Base-by-base conservation (phyloP, 495 filamentous ascomycete species). In the Hypoxylon cercidicola region DNA sequence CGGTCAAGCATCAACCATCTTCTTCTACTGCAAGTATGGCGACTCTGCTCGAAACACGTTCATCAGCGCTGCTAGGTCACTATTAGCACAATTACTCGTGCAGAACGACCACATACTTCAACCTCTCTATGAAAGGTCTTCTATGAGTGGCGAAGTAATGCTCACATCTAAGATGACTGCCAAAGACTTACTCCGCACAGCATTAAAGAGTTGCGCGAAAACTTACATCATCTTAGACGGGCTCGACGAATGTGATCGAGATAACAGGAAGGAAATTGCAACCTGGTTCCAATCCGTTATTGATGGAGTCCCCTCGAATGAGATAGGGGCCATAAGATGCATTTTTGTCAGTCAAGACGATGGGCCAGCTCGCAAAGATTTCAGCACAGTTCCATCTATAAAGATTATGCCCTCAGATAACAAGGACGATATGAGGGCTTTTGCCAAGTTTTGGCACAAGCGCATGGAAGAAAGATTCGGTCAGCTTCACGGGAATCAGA, bases 221-320 rank as follows among this genome's bases (percentile, higher is more conserved):
- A 23, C 68, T 1, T 71, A 70, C 41, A 61, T 79, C 10, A 53
- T 75, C 5, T 60, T 79, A 46, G 77, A 79, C 32, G 77, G 76
- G 0, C 12, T 78, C 4, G 77, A 79, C 43, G 77, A 79, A 40
- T 76, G 74, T 34, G 59, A 67, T 19, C 13, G 55, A 20, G 30
- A 52, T 5, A 51, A 75, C 34, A 64, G 69, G 39, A 54, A 52
- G 2, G 43, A 37, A 15, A 65, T 59, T 39, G 39, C 63, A 12
- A 32, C 18, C 6, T 65, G 53, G 37, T 60, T 60, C 60, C 44
- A 48, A 46, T 21, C 51, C 44, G 41, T 66, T 55, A 30, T 64
- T 11, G 32, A 49, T 10, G 41, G 50, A 8, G 35, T 46, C 20
- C 52, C 59, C 19, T 23, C 46, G 7, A 16, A 44, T 1, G 21